These are phyloP conservation scores for Penicillium sp. DNA, from an alignment of 2,329 filamentous ascomycete genomes.

Conservation along the genomic window DNA sequence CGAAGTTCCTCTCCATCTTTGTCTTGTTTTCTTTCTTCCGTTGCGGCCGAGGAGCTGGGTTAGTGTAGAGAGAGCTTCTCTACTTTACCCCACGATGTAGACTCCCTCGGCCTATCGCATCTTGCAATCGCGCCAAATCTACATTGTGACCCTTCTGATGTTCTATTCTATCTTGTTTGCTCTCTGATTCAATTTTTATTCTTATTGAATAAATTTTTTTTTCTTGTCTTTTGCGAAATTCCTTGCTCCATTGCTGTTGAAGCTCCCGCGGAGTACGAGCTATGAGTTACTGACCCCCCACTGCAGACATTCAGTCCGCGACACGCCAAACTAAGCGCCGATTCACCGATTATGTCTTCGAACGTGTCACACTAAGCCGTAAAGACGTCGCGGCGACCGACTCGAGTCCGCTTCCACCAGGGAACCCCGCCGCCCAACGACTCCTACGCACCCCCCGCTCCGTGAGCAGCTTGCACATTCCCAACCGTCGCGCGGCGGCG, in stretches of 20 bases:
- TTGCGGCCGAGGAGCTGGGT: too few species aligned
- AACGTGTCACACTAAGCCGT: slow-evolving; percentile 32
- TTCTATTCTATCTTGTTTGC: background rate
- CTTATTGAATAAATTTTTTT: background rate
- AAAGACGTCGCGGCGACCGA: slow-evolving; percentile 12
- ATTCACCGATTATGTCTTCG: slow-evolving; percentile 46
- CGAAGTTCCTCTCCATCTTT: slow-evolving; percentile 7
- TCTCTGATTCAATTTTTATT: background rate
- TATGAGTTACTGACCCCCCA: slow-evolving; percentile 6
- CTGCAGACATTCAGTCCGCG: slow-evolving; percentile 41
- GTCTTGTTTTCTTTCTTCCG: slow-evolving; percentile 4
- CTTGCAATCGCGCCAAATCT: background rate
- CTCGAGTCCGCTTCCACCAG: slow-evolving; percentile 11
- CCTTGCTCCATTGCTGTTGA: background rate
- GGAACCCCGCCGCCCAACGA: slow-evolving; percentile 20
- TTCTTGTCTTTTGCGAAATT: background rate
- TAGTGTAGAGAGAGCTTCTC: background rate
- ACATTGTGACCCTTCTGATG: slow-evolving; percentile 6
- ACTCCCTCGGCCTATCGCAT: slow-evolving; percentile 12
- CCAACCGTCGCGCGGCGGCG: slow-evolving; percentile 4
- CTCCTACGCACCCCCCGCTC: slow-evolving; percentile 29
- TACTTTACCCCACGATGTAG: slow-evolving; percentile 10
- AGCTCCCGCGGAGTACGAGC: too few species aligned
- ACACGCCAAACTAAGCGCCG: slow-evolving; percentile 42
- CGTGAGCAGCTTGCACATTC: slow-evolving; percentile 28